phyloP scores from a whole-genome alignment of 208 protist species.

The Crithidia sp. region DNA sequence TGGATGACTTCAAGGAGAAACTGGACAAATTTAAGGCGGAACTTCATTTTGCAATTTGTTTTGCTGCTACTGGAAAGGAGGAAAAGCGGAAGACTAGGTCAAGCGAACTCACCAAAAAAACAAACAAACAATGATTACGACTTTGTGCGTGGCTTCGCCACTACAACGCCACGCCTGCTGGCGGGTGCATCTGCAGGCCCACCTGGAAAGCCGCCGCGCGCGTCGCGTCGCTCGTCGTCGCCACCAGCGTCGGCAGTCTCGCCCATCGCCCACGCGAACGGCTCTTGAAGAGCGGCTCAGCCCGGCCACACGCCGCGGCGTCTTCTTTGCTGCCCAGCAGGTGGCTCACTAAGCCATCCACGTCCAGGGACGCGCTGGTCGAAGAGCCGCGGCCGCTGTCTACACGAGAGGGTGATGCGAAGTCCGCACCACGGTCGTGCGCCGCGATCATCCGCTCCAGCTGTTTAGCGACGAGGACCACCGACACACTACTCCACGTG shows the following conservation, averaged over 20 bases:
- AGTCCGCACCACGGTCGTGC: conserved; percentile 24
- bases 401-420: not conserved
- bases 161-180: conserved; percentile 26
- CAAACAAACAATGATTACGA: not conserved
- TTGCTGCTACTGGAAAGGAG: too few species aligned
- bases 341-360: conserved; percentile 7
- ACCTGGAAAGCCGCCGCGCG: conserved; percentile 58
- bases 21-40: too few species aligned
- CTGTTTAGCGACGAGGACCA: conserved; percentile 64
- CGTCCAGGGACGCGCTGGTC: not conserved
- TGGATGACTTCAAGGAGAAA: too few species aligned
- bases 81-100: too few species aligned
- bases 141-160: not conserved
- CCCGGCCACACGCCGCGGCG: conserved; percentile 1
- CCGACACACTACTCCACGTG: conserved; percentile 21
- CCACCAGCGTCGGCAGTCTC: conserved; percentile 55
- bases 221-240: conserved; percentile 59
- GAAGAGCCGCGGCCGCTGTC: not conserved
- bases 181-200: conserved; percentile 69
- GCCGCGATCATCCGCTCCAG: conserved; percentile 45
- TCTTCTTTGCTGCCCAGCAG: not conserved
- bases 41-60: too few species aligned
- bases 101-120: too few species aligned
- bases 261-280: conserved; percentile 51
- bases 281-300: conserved; percentile 53